phyloP scores from a whole-genome alignment of 2,329 filamentous ascomycete genomes.

The Aschersonia sp. region DNA sequence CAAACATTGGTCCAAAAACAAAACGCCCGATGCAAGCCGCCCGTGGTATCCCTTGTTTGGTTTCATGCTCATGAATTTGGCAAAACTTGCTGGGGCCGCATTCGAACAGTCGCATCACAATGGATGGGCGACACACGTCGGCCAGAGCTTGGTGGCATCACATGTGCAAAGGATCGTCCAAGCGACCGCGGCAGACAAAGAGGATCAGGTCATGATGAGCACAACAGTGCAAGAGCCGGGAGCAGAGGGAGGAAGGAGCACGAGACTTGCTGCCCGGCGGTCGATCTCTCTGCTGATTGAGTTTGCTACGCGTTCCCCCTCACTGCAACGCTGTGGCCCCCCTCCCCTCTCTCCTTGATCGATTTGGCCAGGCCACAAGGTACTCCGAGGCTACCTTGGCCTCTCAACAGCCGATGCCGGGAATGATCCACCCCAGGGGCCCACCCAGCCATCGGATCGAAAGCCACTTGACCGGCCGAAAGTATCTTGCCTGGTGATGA shows the following conservation, averaged over 20 bases:
- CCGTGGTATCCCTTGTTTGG: background rate
- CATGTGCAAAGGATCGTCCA: background rate
- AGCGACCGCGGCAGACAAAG: background rate
- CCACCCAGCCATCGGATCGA: conserved; percentile 2
- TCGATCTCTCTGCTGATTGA: background rate
- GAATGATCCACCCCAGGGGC: background rate
- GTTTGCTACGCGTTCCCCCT: background rate
- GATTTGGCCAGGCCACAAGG: background rate
- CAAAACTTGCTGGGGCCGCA: background rate
- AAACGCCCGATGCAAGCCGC: background rate
- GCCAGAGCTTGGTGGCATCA: background rate
- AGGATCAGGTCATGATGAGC: background rate
- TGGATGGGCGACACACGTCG: background rate
- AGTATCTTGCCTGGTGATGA: background rate
- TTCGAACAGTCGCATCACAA: background rate
- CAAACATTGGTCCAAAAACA: background rate
- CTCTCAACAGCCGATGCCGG: background rate
- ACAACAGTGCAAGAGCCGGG: background rate
- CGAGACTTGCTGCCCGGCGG: background rate
- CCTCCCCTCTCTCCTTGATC: background rate
- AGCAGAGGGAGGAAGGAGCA: background rate
- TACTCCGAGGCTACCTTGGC: background rate
- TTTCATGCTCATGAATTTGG: background rate
- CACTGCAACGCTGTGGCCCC: background rate
- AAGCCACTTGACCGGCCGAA: conserved; percentile 2